These are phyloP conservation scores for Dactylonectria macrodidyma DNA, from an alignment of 2,329 filamentous ascomycete species.

Conservation along the genomic window DNA sequence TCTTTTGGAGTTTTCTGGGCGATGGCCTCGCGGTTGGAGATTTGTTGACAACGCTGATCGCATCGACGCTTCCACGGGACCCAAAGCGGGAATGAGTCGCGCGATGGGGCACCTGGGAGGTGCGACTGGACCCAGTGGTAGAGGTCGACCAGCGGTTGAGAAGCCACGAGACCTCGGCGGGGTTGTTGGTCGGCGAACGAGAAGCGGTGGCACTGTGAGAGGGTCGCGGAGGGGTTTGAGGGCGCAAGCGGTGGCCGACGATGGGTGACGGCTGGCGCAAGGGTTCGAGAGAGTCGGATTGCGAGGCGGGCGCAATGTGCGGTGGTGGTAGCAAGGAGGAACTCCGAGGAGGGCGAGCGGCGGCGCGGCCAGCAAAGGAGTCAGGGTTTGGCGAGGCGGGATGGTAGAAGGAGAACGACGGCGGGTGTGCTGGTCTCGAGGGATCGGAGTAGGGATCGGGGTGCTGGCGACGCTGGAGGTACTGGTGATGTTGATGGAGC, in stretches of 20 bases:
- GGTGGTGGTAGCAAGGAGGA: slow-evolving; percentile 62
- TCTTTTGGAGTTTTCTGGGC: slow-evolving; percentile 57
- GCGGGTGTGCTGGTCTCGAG: slow-evolving; percentile 36
- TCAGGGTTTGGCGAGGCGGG: slow-evolving; percentile 34
- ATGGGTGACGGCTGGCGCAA: slow-evolving; percentile 40
- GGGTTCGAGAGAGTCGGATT: slow-evolving; percentile 32
- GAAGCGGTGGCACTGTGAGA: slow-evolving; percentile 29
- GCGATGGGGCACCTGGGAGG: slow-evolving; percentile 53
- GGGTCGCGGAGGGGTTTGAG: slow-evolving; percentile 37
- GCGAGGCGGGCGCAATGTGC: slow-evolving; percentile 48
- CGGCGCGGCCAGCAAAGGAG: slow-evolving; percentile 49
- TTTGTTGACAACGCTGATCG: slow-evolving; percentile 51
- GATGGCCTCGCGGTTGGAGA: slow-evolving; percentile 50
- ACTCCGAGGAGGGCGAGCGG: slow-evolving; percentile 56
- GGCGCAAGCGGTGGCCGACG: slow-evolving; percentile 31
- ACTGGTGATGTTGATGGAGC: slow-evolving; percentile 34
- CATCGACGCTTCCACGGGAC: slow-evolving; percentile 62
- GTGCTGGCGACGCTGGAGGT: slow-evolving; percentile 10
- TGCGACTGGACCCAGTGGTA: slow-evolving; percentile 65
- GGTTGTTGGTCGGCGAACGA: slow-evolving; percentile 51
- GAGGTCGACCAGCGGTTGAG: slow-evolving; percentile 69
- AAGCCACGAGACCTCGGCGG: slow-evolving; percentile 61
- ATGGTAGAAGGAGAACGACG: slow-evolving; percentile 29
- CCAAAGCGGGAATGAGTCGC: slow-evolving; percentile 53
- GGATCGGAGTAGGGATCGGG: slow-evolving; percentile 36